Evolutionary conservation across 148 eudicot genomes (phyloP), one percentile per base, ranked within the genome.

Genomic region (Beta vulgaris): DNA sequence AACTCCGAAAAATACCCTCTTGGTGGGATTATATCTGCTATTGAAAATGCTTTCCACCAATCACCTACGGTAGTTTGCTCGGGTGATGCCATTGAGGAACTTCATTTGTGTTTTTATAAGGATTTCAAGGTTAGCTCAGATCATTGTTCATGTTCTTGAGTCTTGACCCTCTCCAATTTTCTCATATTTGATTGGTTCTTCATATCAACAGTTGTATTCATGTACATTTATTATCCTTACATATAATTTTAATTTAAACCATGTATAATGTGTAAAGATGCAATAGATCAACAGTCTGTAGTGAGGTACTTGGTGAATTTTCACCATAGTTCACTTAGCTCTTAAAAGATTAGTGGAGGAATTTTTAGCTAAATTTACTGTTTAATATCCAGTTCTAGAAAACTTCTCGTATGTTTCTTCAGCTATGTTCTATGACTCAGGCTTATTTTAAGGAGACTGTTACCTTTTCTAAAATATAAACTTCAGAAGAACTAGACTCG

Each of bases 1-100:
- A 89, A 94, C 74, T 82, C 96, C 60, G 98, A 94, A 72, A 91
- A 86, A 68, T 92, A 94, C 85, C 98, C 97, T 76, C 68, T 87
- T 28, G 92, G 96, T 57, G 98, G 97, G 74, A 82, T 94, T 71
- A 84, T 85, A 74, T 78, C 97, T 54, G 93, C 96, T 46, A 86
- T 94, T 61, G 90, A 92, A 83, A 94, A 94, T 82, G 93, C 97
- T 79, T 94, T 90, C 78, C 97, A 90, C 78, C 80, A 83, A 49
- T 82, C 97, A 12, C 98, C 98, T 40, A 62, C n/a, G 65, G 37
- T 94, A 29, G 37, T 32, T 69, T 94, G 98, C 86, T 84, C 90
- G 4, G 69, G 84, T 54, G 93, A 79, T 79, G 93, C 96, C 71
- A 72, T 94, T 32, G 78, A 90, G 79, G 97, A 92, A 79, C 86